Percentiles rank a stretch among this genome's conserved stretches.
phyloP scores from a whole-genome alignment of 176 grass and related monocot species.

The Avena sativa region DNA sequence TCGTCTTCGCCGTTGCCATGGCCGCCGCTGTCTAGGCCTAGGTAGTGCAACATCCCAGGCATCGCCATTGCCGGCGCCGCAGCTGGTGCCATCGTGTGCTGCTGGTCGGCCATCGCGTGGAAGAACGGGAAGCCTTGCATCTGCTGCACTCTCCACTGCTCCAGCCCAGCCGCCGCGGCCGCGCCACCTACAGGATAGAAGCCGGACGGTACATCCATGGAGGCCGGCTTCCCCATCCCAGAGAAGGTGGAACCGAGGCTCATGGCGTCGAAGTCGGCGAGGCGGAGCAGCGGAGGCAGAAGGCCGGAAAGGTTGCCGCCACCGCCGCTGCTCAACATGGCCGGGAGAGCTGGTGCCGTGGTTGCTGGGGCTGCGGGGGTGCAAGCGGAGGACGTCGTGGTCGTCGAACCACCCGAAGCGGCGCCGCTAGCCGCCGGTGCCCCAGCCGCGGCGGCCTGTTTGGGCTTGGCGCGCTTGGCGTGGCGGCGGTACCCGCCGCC shows the following conservation, averaged over 20 bases:
- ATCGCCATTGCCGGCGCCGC: constrained; percentile 43
- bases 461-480: constrained; percentile 65
- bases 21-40: constrained; percentile 15
- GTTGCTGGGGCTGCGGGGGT: constrained; percentile 14
- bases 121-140: constrained; percentile 72
- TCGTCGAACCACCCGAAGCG: constrained; percentile 1
- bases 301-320: constrained; percentile 44
- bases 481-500: constrained; percentile 83
- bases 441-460: background rate
- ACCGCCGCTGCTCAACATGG: constrained; percentile 38
- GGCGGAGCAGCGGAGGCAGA: constrained; percentile 60
- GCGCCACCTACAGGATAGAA: constrained; percentile 25
- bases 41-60: constrained; percentile 48
- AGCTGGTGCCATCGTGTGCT: constrained; percentile 11
- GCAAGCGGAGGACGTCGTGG: constrained; percentile 43
- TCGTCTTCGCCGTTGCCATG: background rate
- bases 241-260: constrained; percentile 57
- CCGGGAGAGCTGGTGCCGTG: background rate
- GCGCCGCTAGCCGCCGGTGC: background rate
- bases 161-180: constrained; percentile 22
- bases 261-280: constrained; percentile 65
- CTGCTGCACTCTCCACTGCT: constrained; percentile 63
- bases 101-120: constrained; percentile 57
- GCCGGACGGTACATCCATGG: constrained; percentile 3
- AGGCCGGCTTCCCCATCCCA: constrained; percentile 37